Conservation (phyloP, 2,329 filamentous ascomycete genomes). For the Sporothrix dimorphospora region DNA sequence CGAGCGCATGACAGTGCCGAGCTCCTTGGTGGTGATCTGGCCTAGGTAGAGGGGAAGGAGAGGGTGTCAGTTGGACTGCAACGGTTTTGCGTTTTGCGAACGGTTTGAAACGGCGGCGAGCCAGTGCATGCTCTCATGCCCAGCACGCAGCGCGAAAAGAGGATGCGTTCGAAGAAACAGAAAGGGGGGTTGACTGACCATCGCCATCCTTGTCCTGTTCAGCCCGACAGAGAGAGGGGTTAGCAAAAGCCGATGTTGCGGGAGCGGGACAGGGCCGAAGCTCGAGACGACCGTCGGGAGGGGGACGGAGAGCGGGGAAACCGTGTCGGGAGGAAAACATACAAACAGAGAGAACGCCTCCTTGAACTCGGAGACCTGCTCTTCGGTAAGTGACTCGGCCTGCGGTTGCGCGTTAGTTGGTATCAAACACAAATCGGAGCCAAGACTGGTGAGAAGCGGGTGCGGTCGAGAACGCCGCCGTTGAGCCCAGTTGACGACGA, state of each 20-base stretch:
- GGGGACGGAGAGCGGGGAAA: background rate
- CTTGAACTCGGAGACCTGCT: conserved; percentile 99
- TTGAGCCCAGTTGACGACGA: background rate
- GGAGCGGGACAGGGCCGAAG: background rate
- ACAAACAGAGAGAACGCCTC: conserved; percentile 99
- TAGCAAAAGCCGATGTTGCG: conserved; percentile 20
- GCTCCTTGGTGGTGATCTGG: conserved; percentile 89
- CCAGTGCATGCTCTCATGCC: background rate
- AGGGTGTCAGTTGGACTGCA: conserved; percentile 20
- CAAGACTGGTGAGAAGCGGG: background rate
- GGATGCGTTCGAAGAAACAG: background rate
- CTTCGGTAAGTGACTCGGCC: conserved; percentile 98
- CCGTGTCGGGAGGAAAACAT: conserved; percentile 51
- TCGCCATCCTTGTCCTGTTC: conserved; percentile 39
- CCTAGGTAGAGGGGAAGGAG: conserved; percentile 52
- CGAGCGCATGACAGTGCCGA: conserved; percentile 88
- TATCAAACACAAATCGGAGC: background rate
- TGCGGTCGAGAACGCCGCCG: background rate
- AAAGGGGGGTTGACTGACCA: conserved; percentile 33
- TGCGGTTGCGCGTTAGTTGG: conserved; percentile 45
- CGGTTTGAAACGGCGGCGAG: background rate
- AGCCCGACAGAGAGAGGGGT: background rate
- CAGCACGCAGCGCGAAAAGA: background rate
- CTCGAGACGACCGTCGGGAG: conserved; percentile 13
- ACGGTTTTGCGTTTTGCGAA: background rate